Evolutionary conservation across 495 filamentous ascomycete genomes (phyloP), one percentile per base, ranked within the genome.

Genomic region (Neurospora sp.): DNA sequence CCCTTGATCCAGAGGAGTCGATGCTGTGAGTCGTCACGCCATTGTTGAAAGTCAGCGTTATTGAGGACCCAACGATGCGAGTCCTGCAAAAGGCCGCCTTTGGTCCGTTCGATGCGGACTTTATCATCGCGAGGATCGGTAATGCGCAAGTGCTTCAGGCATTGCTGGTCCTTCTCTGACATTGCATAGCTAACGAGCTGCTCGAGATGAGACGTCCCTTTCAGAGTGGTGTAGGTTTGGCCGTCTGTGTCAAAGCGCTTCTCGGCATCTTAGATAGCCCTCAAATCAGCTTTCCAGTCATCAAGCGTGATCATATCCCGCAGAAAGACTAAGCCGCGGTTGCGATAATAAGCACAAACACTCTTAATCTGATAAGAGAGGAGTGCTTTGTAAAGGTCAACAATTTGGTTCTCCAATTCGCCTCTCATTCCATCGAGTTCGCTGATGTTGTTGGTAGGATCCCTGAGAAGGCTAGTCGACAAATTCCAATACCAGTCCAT

Each of bases 141-240:
- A 37, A 37, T 0, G 7, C 36, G 36, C 7, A 37, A 37, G 36
- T 37, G 7, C 4, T 37, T 37, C 7, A 37, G 7, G 7, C 7
- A 37, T 37, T 37, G 7, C 36, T 37, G 7, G 36, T 37, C 36
- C 36, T 37, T 37, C 36, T 37, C 36, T 37, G 7, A 37, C 7
- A 37, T 37, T 36, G 6, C 6, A 36, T 36, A 36, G 6, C 36
- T 42, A 42, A 42, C 39, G 39, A 42, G 15, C 15, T 42, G 15
- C 0, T 42, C 0, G 0, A 42, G 1, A 19, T 7, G 4, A 42
- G 15, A 42, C 78, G 79, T 10, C 31, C 69, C 75, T 83, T 84
- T 71, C 84, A 82, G 54, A 76, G 31, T 2, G 45, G 73, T 71
- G 15, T 42, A 42, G 17, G 5, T 42, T 2, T 42, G 5, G 15